Conservation (phyloP, 139 green algal species). For the Chlorella sp. region DNA sequence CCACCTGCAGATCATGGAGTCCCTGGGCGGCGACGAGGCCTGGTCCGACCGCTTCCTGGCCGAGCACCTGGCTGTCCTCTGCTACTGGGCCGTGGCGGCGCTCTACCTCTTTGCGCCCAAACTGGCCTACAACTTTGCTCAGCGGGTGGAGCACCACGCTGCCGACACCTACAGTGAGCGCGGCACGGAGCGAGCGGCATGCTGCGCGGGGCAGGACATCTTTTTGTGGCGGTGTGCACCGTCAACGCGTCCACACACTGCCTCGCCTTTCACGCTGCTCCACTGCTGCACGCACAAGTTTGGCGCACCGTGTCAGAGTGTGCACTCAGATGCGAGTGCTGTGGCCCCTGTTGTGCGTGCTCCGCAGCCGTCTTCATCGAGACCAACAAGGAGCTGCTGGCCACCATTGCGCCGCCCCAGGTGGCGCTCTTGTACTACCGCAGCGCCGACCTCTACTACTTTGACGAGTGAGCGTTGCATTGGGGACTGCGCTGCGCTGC, state of each 20-base stretch:
- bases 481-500: background rate
- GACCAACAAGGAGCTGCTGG: slow-evolving; percentile 1
- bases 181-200: too few relatives aligned
- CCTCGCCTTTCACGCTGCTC: too few relatives aligned
- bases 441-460: slow-evolving; percentile 68
- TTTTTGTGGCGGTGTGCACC: too few relatives aligned
- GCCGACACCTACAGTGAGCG: slow-evolving; percentile 80
- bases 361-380: slow-evolving; percentile 9
- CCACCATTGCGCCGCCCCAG: slow-evolving; percentile 63
- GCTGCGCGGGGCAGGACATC: too few relatives aligned
- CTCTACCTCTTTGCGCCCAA: slow-evolving; percentile 78
- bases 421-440: slow-evolving; percentile 89
- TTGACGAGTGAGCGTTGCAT: slow-evolving; percentile 17
- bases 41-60: slow-evolving; percentile 81
- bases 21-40: slow-evolving; percentile 82
- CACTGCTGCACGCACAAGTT: too few relatives aligned
- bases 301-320: too few relatives aligned
- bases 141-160: slow-evolving; percentile 65
- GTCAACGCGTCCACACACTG: too few relatives aligned
- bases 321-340: too few relatives aligned
- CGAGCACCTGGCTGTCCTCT: slow-evolving; percentile 80
- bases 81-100: slow-evolving; percentile 76
- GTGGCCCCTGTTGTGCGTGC: background rate
- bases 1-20: slow-evolving; percentile 88
- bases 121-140: slow-evolving; percentile 89